These are phyloP conservation scores for Yarrowia bubula DNA, from an alignment of 805 yeast genomes.

Conservation along the genomic window DNA sequence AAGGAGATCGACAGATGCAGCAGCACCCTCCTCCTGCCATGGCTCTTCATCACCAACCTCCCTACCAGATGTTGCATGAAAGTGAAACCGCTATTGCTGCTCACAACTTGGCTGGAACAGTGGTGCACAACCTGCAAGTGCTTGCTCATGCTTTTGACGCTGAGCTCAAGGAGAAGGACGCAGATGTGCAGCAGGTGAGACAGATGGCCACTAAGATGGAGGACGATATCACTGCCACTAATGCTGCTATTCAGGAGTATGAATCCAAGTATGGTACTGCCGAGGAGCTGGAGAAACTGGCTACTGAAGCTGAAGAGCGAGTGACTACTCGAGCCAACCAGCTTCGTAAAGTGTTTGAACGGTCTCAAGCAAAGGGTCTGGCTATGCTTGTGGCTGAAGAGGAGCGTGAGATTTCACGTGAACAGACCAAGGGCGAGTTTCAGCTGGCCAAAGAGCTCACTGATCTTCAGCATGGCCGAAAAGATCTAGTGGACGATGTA, in stretches of 20 bases:
- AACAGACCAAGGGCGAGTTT: conserved; percentile 28
- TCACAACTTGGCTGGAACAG: conserved; percentile 44
- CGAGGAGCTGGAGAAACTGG: conserved; percentile 30
- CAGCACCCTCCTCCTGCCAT: conserved; percentile 22
- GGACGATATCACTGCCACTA: conserved; percentile 43
- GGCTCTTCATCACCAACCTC: neutral
- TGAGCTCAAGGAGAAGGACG: conserved; percentile 54
- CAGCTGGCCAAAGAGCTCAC: conserved; percentile 43
- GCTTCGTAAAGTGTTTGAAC: conserved; percentile 51
- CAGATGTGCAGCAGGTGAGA: conserved; percentile 51
- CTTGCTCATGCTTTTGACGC: conserved; percentile 51
- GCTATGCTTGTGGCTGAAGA: conserved; percentile 59
- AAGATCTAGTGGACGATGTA: conserved; percentile 47
- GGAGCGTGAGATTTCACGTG: conserved; percentile 39
- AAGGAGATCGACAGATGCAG: conserved; percentile 34
- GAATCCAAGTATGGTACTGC: conserved; percentile 38
- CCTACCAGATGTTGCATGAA: conserved; percentile 22
- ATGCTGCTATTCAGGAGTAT: conserved; percentile 36
- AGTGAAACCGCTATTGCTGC: conserved; percentile 39
- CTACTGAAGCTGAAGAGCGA: conserved; percentile 35
- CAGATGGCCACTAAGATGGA: conserved; percentile 45
- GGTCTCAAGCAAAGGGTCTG: conserved; percentile 60
- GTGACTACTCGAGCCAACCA: conserved; percentile 38
- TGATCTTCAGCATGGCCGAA: conserved; percentile 45
- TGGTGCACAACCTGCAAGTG: conserved; percentile 40